phyloP scores from a whole-genome alignment of 2,329 filamentous ascomycete genomes.

The Beauveria caledonica region DNA sequence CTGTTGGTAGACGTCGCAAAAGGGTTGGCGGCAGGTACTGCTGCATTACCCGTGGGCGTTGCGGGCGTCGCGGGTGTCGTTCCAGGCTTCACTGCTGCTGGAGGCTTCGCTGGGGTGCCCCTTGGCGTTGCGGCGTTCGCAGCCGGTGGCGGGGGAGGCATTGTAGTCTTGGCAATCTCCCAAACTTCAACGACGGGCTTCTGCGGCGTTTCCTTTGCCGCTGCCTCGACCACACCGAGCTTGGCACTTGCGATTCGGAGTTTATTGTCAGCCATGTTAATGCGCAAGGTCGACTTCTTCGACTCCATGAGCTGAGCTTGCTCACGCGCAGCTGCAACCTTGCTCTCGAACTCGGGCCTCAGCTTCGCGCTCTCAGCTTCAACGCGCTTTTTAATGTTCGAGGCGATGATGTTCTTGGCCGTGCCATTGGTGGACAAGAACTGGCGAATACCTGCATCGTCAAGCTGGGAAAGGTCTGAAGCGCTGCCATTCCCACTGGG shows the following conservation, averaged over 20 bases:
- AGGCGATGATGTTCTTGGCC: constrained; percentile 48
- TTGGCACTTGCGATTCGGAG: constrained; percentile 58
- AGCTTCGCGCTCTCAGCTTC: constrained; percentile 55
- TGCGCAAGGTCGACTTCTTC: constrained; percentile 64
- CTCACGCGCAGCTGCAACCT: constrained; percentile 43
- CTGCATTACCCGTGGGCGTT: not conserved
- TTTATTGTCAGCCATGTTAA: constrained; percentile 73
- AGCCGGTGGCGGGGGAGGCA: constrained; percentile 19
- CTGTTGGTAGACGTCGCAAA: constrained; percentile 15
- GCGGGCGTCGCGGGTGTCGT: not conserved
- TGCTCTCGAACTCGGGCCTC: constrained; percentile 43
- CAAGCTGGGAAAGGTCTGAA: constrained; percentile 38
- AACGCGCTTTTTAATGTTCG: constrained; percentile 63
- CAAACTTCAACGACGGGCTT: constrained; percentile 80
- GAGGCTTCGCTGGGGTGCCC: constrained; percentile 15
- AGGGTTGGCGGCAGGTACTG: constrained; percentile 11
- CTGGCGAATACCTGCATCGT: constrained; percentile 48
- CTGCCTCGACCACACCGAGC: constrained; percentile 68
- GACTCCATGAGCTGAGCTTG: constrained; percentile 64
- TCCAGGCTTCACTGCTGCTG: not conserved
- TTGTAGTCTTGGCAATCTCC: constrained; percentile 60
- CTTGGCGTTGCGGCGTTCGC: constrained; percentile 15
- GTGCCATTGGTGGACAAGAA: constrained; percentile 49
- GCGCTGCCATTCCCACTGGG: constrained; percentile 23
- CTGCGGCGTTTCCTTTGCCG: constrained; percentile 77